Base-by-base conservation (phyloP, 2,329 filamentous ascomycete genomes). In the Penicillium capsulatum region DNA sequence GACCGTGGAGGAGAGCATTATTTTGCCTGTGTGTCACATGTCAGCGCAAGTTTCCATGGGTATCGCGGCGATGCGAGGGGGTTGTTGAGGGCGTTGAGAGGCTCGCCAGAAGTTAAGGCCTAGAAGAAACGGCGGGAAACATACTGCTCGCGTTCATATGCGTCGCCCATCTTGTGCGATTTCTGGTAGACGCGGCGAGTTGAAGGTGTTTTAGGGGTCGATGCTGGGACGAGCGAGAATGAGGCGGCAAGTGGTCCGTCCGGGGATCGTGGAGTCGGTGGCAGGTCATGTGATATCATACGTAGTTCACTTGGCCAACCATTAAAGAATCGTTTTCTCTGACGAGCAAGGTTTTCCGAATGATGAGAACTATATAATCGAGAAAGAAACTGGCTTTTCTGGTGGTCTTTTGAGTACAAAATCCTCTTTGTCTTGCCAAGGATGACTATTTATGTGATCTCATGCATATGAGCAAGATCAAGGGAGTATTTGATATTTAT, bases 1-100 rank as follows among this genome's bases (percentile, higher is more conserved):
- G 84, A 64, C 94, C 89, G 59, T 91, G 83, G 40, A 98, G 85
- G 55, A 91, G 89, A 53, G 86, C 82, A 70, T 97, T 94, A 73
- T 98, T 98, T 69, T 98, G 92, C 58, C 79, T 81, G 48, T 31
- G 31, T 9, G 16, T 15, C 1, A 17, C 2, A 13, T 16, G 20
- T 47, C 32, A 47, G 40, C 22, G 8, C 29, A 14, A n/a, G 6
- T 14, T 22, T 22, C 29, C 26, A 16, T 8, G 7, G 3, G 22
- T 36, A 13, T 17, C n/a, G 9, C 19, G 24, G 17, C 17, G 15
- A 29, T 6, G 34, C 14, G 19, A 16, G 34, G 27, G 17, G 13
- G 27, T 16, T 27, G 22, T 6, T 10, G 34, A 8, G 4, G 13
- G 10, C 17, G 10, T 22, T 13, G 29, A 27, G 17, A 31, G 28